phyloP scores from a whole-genome alignment of 257 asterid genomes.

The Ilex aquifolium region DNA sequence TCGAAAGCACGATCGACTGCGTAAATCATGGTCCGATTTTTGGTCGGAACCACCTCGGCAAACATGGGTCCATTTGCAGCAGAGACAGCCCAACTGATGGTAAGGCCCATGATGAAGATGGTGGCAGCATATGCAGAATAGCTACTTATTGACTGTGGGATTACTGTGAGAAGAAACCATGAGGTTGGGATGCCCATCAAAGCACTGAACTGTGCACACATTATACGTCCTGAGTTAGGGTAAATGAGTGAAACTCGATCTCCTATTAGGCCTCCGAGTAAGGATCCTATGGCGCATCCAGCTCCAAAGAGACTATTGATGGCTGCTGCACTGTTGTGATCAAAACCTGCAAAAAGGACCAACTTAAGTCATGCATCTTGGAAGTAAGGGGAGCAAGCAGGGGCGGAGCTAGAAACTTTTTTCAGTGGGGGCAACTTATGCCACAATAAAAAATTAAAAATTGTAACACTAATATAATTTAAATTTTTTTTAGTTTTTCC shows the following conservation, averaged over 20 bases:
- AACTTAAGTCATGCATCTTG: no score
- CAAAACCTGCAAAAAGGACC: conserved; percentile 55
- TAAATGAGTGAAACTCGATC: conserved; percentile 58
- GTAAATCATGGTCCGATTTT: conserved; percentile 88
- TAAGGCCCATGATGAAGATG: conserved; percentile 79
- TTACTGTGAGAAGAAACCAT: conserved; percentile 57
- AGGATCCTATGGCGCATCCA: conserved; percentile 85
- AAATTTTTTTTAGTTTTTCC: no score
- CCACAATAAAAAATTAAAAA: no score
- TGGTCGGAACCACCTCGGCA: conserved; percentile 92
- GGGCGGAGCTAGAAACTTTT: no score
- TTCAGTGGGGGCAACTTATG: no score
- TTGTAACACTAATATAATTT: no score
- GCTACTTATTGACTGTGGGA: conserved; percentile 62
- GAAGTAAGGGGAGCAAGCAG: no score
- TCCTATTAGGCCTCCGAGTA: conserved; percentile 80
- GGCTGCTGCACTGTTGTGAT: conserved; percentile 81
- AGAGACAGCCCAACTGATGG: conserved; percentile 82
- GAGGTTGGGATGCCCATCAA: conserved; percentile 94
- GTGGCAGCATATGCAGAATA: conserved; percentile 59
- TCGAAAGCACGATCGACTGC: conserved; percentile 95
- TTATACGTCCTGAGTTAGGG: conserved; percentile 73
- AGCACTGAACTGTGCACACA: conserved; percentile 19
- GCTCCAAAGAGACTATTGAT: conserved; percentile 79
- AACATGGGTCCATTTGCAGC: conserved; percentile 93